Evolutionary conservation across 768 basidiomycete species (phyloP), one percentile per base, ranked within the genome.

Genomic region (Tulasnella sp.): DNA sequence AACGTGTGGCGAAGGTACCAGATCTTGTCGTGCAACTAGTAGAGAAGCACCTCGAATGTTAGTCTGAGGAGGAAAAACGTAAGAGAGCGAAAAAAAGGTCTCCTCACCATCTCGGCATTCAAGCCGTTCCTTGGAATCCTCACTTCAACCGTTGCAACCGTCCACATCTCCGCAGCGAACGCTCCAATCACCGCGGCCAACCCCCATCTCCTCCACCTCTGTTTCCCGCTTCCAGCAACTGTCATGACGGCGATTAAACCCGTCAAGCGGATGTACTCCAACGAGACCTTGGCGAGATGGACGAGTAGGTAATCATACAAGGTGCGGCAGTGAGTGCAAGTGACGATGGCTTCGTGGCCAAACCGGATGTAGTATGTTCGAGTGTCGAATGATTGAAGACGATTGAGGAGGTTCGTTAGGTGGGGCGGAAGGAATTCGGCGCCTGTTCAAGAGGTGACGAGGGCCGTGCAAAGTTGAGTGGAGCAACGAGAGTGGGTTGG

Each of bases 331-430:
- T 90, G 88, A n/a, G 85, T 85, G 82, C 92, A 93, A 9, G 85
- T 86, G 67, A 88, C 84, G 19, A 93, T 82, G 5, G 88, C 87
- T 36, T 85, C 81, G 81, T 93, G 92, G 31, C 92, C 92, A 77
- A 92, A 91, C 76, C 92, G 91, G 74, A 88, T 85, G 79, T 91
- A 93, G 67, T 87, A 80, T 0, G 85, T 82, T 74, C 92, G 86
- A 77, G 86, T 82, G 45, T 91, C 91, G 79, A 87, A 86, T 25
- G 87, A 86, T 38, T 85, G 85, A 14, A 93, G 83, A 68, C 87
- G 85, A 75, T 83, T 86, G 73, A 93, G 81, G 45, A 93, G 83
- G 38, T 81, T 80, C 49, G 90, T 87, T 49, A 91, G 78, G 34
- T 72, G 52, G 4, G 69, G 42, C 17, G 78, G 77, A 40, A 78